Percentiles rank a stretch among this genome's conserved stretches.
Evolutionary conservation across 179 eudicot genomes (phyloP).

Genomic region (Amaranthus tricolor): DNA sequence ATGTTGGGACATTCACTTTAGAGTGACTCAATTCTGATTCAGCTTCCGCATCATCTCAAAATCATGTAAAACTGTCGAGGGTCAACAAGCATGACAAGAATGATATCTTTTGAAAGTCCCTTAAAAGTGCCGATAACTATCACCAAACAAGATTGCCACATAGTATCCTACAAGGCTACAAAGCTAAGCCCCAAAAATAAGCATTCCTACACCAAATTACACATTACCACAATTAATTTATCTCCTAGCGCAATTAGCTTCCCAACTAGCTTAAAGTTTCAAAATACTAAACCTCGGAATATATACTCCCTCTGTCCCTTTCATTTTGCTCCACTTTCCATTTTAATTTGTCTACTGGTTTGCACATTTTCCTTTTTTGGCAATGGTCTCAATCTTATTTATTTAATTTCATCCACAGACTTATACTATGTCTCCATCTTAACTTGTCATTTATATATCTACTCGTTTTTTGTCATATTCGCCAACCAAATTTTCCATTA

Average conservation of each 20-base stretch:
- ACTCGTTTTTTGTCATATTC: too few species aligned
- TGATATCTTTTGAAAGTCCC: neutral
- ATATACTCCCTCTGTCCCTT: too few species aligned
- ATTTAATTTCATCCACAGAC: too few species aligned
- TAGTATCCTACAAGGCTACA: conserved; percentile 1
- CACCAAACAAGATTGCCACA: neutral
- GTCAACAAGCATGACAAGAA: conserved; percentile 12
- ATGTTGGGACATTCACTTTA: neutral
- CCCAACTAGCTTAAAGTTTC: conserved; percentile 19
- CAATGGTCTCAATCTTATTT: too few species aligned
- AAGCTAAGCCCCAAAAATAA: neutral
- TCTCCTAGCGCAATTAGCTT: conserved; percentile 6
- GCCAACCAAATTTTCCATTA: too few species aligned
- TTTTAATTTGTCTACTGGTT: too few species aligned
- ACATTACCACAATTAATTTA: conserved; percentile 6
- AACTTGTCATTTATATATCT: too few species aligned
- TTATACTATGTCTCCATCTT: too few species aligned
- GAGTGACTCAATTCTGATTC: conserved; percentile 1
- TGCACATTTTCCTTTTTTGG: too few species aligned
- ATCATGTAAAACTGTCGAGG: neutral
- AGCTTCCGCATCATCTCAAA: neutral
- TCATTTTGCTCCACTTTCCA: too few species aligned
- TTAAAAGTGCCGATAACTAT: neutral
- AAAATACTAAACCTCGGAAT: neutral
- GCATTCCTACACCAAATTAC: neutral